phyloP scores from a whole-genome alignment of 371 early-diverging fungal species.

The Syncephalastrum racemosum region DNA sequence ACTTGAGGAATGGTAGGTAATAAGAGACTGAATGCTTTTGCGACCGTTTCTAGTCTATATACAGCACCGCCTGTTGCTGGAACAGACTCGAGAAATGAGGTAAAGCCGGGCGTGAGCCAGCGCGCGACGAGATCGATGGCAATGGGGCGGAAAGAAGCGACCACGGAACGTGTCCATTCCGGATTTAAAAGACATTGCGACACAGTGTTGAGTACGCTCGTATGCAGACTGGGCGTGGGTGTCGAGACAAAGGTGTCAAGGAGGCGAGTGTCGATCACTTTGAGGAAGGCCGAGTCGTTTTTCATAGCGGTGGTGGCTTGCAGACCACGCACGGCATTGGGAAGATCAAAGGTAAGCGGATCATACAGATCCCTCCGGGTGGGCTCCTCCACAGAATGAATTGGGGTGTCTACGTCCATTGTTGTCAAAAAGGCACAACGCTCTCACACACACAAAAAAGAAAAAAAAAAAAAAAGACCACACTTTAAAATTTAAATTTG shows the following conservation, averaged over 20 bases:
- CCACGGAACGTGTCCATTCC: slow-evolving; percentile 39
- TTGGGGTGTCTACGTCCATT: slow-evolving; percentile 11
- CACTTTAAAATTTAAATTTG: too few species aligned
- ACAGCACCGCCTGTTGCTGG: slow-evolving; percentile 31
- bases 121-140: slow-evolving; percentile 82
- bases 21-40: slow-evolving; percentile 64
- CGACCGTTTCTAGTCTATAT: slow-evolving; percentile 52
- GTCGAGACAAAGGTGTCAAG: slow-evolving; percentile 15
- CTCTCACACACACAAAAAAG: too few species aligned
- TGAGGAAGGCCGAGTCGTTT: background rate
- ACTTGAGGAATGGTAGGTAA: slow-evolving; percentile 77
- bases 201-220: slow-evolving; percentile 32
- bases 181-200: slow-evolving; percentile 38
- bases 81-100: slow-evolving; percentile 39
- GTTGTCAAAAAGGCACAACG: background rate
- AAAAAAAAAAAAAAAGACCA: background rate
- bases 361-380: slow-evolving; percentile 22
- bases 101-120: slow-evolving; percentile 61
- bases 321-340: slow-evolving; percentile 24
- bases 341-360: slow-evolving; percentile 37
- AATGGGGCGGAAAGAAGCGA: slow-evolving; percentile 70
- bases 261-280: slow-evolving; percentile 12
- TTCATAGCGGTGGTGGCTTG: slow-evolving; percentile 10
- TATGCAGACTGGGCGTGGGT: slow-evolving; percentile 13
- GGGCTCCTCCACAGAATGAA: slow-evolving; percentile 5